These are phyloP conservation scores for Macadamia tetraphylla DNA, from an alignment of 164 flowering plant species.

Conservation along the genomic window DNA sequence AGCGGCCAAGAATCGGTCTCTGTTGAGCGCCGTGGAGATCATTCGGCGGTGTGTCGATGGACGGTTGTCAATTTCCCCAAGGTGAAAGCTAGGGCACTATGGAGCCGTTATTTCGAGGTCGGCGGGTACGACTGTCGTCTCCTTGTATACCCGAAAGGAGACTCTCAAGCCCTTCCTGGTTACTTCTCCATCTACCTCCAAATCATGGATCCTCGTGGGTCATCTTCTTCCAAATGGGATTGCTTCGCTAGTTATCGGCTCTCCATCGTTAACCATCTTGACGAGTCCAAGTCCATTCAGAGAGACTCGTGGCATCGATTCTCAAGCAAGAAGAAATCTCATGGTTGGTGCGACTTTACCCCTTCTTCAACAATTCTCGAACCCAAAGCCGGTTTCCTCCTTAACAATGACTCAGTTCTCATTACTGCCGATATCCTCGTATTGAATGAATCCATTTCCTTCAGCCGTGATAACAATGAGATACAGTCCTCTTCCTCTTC, in stretches of 20 bases:
- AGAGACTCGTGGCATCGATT: constrained; percentile 94
- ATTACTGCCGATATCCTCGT: constrained; percentile 82
- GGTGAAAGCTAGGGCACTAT: constrained; percentile 69
- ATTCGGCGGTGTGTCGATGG: constrained; percentile 78
- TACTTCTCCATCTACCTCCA: constrained; percentile 81
- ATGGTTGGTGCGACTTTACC: constrained; percentile 96
- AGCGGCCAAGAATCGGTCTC: constrained; percentile 50
- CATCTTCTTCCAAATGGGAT: constrained; percentile 80
- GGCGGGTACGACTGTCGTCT: constrained; percentile 92
- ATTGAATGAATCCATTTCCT: constrained; percentile 65
- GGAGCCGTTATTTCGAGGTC: constrained; percentile 92
- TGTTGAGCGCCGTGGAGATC: constrained; percentile 62
- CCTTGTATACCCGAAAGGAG: constrained; percentile 86
- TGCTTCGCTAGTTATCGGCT: constrained; percentile 84
- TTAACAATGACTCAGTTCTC: constrained; percentile 44
- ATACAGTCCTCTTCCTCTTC: constrained; percentile 13
- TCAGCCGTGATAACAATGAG: constrained; percentile 54
- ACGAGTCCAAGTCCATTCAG: constrained; percentile 63
- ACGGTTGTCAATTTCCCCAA: constrained; percentile 66
- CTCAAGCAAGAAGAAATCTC: constrained; percentile 88
- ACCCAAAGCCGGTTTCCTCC: constrained; percentile 54
- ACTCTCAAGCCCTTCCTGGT: constrained; percentile 89
- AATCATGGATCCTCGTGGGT: constrained; percentile 81
- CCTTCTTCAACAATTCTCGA: constrained; percentile 61
- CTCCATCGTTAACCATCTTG: constrained; percentile 52